Base-by-base conservation (phyloP, 345 rosid species). In the Populus deltoides region DNA sequence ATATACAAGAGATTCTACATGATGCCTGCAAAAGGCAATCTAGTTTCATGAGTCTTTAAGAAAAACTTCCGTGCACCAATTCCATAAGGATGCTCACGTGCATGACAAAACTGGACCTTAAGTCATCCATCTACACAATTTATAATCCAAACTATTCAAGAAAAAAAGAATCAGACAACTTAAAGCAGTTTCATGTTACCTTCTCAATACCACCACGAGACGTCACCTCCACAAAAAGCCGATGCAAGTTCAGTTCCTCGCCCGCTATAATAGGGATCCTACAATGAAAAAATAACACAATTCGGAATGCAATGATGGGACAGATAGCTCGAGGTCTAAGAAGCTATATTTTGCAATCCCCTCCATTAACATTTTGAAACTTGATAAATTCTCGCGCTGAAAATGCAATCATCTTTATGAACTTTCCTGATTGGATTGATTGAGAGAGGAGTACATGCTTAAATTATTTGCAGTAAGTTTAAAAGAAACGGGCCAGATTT, bases 241-340 rank as follows among this genome's bases (percentile, higher is more conserved):
- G 86, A 83, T 97, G 98, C 91, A 97, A 86, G 78, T 97, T 95
- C 71, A 97, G 86, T 66, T 92, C 97, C 83, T 82, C 90, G 43
- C 99, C 98, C 39, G 98, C 99, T 71, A 97, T 92, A 24, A 92
- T 90, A 0, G 99, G 99, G 15, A 91, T 90, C 98, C 99, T 97
- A 71, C 73, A 79, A 71, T 70, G 0, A 33, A 47, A 35, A 45
- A 71, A 76, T n/a, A 69, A 49, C 68, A 57, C 27, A 66, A 10
- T 62, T 33, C 18, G 70, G 39, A 49, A 22, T 33, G 59, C 62
- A 75, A 59, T 24, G n/a, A 31, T n/a, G 12, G 35, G 43, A 47
- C 7, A 39, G 10, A 16, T 16, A 47, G 13, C 20, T 3, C 66
- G 6, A 72, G 25, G 63, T 59, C 63, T 59, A 9, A 10, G 36